Base-by-base conservation (phyloP, 1,284 basidiomycete species). In the Fomes fomentarius region DNA sequence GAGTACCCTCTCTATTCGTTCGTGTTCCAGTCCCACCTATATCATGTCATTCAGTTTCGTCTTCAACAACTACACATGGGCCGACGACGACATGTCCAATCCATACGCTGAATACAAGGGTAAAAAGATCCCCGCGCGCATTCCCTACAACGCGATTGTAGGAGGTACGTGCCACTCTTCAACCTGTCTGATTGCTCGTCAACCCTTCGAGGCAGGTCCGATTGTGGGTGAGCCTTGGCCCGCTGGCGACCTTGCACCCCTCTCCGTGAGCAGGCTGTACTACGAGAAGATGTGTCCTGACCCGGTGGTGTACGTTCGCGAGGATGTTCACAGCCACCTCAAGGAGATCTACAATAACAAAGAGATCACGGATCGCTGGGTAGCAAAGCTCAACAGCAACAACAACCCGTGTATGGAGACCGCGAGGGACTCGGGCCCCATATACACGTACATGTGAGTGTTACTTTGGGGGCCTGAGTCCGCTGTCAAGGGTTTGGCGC, bases 11-110 rank as follows among this genome's bases (percentile, higher is more conserved):
- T 37, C 33, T 31, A 25, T n/a, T 14, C 6, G 3, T 34, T 1
- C 17, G 25, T 19, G 25, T 19, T 10, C 19, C 39, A 12, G 11
- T 14, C 34, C 40, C 14, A 49, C 38, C 19, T 22, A 6, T 7
- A 37, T 8, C 2, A 2, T 15, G 2, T 21, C n/a, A n/a, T n/a
- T n/a, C 25, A 66, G 70, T 15, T 85, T 78, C 54, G 85, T 88
- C 0, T 86, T 87, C 49, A 79, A 85, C 47, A 84, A 87, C 60
- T 87, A 85, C 57, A 78, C 77, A 14, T 87, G 85, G 85, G 65
- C 65, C 28, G 43, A 40, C 28, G 43, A 40, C 33, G 55, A 64
- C 35, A 47, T 52, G 8, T 46, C 50, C 2, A 51, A 57, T 10
- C 21, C 19, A 15, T 70, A 64, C 41, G 54, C 66, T 2, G 53